Percentiles rank a stretch among this genome's conserved stretches.
These are phyloP conservation scores for Microthyrium microscopicum DNA, from an alignment of 2,329 filamentous ascomycete species.

Conservation along the genomic window DNA sequence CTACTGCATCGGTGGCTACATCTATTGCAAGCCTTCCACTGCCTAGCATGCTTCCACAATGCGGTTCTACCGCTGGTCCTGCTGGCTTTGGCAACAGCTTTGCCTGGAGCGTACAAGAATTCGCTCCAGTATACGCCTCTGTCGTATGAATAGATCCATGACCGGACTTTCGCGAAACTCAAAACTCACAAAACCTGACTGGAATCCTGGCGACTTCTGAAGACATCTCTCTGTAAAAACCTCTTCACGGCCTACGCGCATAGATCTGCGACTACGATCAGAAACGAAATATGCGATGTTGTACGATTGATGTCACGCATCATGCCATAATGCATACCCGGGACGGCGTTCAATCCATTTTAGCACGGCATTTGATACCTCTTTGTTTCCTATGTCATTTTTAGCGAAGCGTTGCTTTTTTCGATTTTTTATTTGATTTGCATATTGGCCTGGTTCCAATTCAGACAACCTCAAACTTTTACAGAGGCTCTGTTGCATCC, in stretches of 20 bases:
- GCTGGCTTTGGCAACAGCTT: conserved; percentile 55
- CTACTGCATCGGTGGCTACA: conserved; percentile 55
- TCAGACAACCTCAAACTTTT: conserved; percentile 17
- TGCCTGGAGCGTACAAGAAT: conserved; percentile 78
- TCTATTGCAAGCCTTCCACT: conserved; percentile 64
- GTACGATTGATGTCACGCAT: conserved; percentile 27
- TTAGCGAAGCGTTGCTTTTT: conserved; percentile 25
- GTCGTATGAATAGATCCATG: conserved; percentile 51
- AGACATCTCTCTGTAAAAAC: conserved; percentile 17
- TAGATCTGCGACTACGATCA: conserved; percentile 23
- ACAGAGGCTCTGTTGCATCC: conserved; percentile 4
- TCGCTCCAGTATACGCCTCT: conserved; percentile 51
- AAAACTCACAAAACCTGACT: neutral
- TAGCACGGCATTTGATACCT: conserved; percentile 18
- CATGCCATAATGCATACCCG: conserved; percentile 15
- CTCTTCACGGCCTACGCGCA: conserved; percentile 23
- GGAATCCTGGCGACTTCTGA: neutral
- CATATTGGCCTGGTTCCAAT: conserved; percentile 28
- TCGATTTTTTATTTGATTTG: conserved; percentile 25
- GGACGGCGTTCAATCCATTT: conserved; percentile 32
- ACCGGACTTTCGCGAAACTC: conserved; percentile 9
- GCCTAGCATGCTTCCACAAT: conserved; percentile 74
- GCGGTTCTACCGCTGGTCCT: conserved; percentile 47
- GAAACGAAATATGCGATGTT: conserved; percentile 28
- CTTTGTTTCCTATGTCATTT: conserved; percentile 23